A percentile compares a stretch with the other conserved stretches of the same genome.
Conservation (phyloP, 257 asterid genomes). For the Craterostigma plantagineum region DNA sequence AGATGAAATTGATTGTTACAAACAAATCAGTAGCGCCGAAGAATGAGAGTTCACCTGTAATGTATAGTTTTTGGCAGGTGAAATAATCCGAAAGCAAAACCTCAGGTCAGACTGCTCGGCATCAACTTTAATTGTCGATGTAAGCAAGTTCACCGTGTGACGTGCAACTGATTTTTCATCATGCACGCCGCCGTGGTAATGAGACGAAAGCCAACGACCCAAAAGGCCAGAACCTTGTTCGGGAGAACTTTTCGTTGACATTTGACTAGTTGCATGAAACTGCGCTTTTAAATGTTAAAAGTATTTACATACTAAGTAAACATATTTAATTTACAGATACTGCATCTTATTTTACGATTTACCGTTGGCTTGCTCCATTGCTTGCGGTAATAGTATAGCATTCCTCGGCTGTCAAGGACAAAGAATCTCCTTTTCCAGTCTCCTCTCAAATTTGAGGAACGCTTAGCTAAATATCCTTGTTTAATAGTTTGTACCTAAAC, state of each 20-base stretch:
- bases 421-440: slow-evolving; percentile 98
- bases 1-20: too few relatives aligned
- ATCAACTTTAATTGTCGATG: slow-evolving; percentile 68
- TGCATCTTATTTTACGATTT: slow-evolving; percentile 26
- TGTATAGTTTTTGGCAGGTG: slow-evolving; percentile 70
- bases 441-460: slow-evolving; percentile 84
- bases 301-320: slow-evolving; percentile 5
- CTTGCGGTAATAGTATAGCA: slow-evolving; percentile 71
- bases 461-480: slow-evolving; percentile 89
- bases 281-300: slow-evolving; percentile 15
- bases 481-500: slow-evolving; percentile 70
- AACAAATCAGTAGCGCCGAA: too few relatives aligned
- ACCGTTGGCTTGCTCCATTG: slow-evolving; percentile 59
- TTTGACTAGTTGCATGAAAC: slow-evolving; percentile 40
- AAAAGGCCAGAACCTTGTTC: slow-evolving; percentile 60
- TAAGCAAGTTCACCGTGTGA: slow-evolving; percentile 62
- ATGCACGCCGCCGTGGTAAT: slow-evolving; percentile 74
- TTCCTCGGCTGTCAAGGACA: slow-evolving; percentile 82
- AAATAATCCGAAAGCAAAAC: slow-evolving; percentile 79
- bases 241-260: slow-evolving; percentile 22
- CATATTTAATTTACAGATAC: slow-evolving; percentile 5
- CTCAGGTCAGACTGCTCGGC: slow-evolving; percentile 70
- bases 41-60: slow-evolving; percentile 32
- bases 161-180: slow-evolving; percentile 63
- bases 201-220: slow-evolving; percentile 85